phyloP scores from a whole-genome alignment of 305 asterid species.

The Solanum aculeatissimum region DNA sequence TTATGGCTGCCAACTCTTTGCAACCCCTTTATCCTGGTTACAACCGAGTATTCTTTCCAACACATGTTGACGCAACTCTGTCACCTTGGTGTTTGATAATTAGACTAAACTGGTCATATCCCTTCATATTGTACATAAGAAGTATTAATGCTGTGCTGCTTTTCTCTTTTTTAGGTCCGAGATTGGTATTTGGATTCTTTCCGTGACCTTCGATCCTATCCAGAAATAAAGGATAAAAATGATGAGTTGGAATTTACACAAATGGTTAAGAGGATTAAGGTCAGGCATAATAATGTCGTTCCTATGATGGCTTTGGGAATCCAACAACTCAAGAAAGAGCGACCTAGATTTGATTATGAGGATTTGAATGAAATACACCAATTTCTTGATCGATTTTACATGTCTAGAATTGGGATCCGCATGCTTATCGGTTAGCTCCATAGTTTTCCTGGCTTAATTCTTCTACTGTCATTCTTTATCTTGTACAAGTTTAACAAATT shows the following conservation, averaged over 20 bases:
- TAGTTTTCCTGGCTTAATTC: background rate
- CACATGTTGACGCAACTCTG: background rate
- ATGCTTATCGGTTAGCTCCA: constrained; percentile 84
- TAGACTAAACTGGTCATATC: background rate
- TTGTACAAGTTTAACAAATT: background rate
- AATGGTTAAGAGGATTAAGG: constrained; percentile 91
- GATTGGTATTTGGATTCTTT: constrained; percentile 98
- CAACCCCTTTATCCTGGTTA: background rate
- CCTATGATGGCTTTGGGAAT: constrained; percentile 98
- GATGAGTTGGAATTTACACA: constrained; percentile 72
- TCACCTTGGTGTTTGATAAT: background rate
- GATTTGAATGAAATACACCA: constrained; percentile 76
- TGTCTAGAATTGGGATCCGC: constrained; percentile 97
- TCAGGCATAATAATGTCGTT: constrained; percentile 93
- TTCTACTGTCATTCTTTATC: background rate
- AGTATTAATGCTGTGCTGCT: background rate
- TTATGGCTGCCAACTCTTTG: background rate
- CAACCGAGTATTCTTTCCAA: background rate
- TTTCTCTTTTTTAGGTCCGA: constrained; percentile 42
- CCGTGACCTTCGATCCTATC: constrained; percentile 77
- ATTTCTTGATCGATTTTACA: constrained; percentile 84
- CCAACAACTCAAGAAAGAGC: constrained; percentile 78
- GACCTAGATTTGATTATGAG: constrained; percentile 39
- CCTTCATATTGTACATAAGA: background rate
- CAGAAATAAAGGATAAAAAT: constrained; percentile 49